Conservation (phyloP, 306 rosid species). For the Quercus ilex region DNA sequence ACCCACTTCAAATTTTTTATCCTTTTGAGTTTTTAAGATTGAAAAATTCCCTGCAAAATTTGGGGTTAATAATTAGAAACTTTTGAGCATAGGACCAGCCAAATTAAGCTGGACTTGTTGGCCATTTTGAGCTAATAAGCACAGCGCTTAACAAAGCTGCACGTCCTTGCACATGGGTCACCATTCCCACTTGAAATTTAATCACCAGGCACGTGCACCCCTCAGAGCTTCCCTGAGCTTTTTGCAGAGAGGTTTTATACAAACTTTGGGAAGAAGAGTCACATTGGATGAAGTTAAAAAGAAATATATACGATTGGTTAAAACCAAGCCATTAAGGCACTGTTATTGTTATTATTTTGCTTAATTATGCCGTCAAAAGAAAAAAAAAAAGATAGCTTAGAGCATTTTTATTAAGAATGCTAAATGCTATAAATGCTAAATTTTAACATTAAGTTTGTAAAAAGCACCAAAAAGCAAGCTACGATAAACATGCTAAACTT, state of each 20-base stretch:
- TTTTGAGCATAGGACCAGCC: slow-evolving; percentile 34
- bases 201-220: slow-evolving; percentile 57
- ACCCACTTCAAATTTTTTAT: no score
- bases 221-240: slow-evolving; percentile 19
- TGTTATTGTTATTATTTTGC: neutral
- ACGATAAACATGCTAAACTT: no score
- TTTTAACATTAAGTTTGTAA: no score
- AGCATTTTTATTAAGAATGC: no score
- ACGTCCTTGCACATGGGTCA: slow-evolving; percentile 55
- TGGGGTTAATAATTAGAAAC: slow-evolving; percentile 29
- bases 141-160: slow-evolving; percentile 27
- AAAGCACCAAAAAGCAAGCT: no score
- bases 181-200: slow-evolving; percentile 50
- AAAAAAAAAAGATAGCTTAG: neutral
- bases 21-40: no score
- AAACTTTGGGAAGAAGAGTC: slow-evolving; percentile 8
- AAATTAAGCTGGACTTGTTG: slow-evolving; percentile 47
- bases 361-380: slow-evolving; percentile 35
- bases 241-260: slow-evolving; percentile 13
- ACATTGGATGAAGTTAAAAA: slow-evolving; percentile 19
- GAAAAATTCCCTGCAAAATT: neutral
- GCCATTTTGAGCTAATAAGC: slow-evolving; percentile 23
- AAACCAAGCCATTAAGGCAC: neutral
- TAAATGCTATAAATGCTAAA: no score
- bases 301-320: slow-evolving; percentile 22